Evolutionary conservation across 1,284 basidiomycete species (phyloP), one percentile per base, ranked within the genome.

Genomic region (Crucibulum cyathiforme): DNA sequence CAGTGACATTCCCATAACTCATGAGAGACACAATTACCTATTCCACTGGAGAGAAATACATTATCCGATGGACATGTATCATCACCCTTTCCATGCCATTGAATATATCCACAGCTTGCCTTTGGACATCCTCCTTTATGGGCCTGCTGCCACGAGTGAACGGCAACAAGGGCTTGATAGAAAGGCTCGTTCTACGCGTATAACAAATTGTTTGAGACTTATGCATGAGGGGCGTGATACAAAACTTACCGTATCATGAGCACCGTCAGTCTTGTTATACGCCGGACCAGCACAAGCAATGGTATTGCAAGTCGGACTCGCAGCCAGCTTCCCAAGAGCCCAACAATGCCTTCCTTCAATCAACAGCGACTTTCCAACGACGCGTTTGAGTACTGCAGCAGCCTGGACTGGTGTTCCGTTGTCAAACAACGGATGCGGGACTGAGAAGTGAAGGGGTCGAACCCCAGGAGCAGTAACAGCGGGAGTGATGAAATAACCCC

Each of bases 401-500:
- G 54, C 54, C 24, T 55, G 41, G 8, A 34, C 15, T 8, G 43
- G 41, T 9, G 43, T 47, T 7, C 38, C 34, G n/a, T 2, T 12
- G 24, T 55, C 54, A 47, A 45, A 45, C 12, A 55, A 12, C 8
- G 54, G 54, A 24, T 55, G 43, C 17, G 54, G 54, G n/a, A 34
- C 39, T 15, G 31, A 47, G 54, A 55, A 55, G 12, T 55, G 54
- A 12, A 55, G 35, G 17, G 54, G 34, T 47, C 43, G 43, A 10
- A n/a, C 34, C n/a, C 36, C 38, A 37, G 19, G n/a, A 8, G 41
- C 9, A n/a, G 9, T 7, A 43, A 45, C 45, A 15, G 37, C 52
- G 13, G 52, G 10, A 34, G 52, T 41, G 54, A 55, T 55, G 19
- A 55, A 34, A 34, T 36, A 46, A 15, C 54, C 54, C 54, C 54